Percentiles rank a stretch among this genome's conserved stretches.
These are phyloP conservation scores for Paecilomyces fulvus DNA, from an alignment of 2,329 filamentous ascomycete genomes.

Conservation along the genomic window DNA sequence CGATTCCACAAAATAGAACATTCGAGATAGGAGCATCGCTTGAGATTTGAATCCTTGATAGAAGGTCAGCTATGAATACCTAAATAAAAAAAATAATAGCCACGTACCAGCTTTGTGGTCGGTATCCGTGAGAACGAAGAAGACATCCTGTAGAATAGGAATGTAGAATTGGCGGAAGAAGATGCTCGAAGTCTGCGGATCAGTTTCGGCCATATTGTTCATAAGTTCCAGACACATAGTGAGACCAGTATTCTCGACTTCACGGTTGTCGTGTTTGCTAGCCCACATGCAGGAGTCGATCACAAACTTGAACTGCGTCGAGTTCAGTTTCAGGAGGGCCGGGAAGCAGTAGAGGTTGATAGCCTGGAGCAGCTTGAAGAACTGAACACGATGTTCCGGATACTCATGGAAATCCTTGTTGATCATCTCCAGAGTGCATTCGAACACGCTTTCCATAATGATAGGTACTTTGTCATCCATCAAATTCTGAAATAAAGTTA, in stretches of 20 bases:
- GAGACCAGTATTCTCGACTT: constrained; percentile 90
- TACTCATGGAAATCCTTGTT: constrained; percentile 99
- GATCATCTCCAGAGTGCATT: constrained; percentile 98
- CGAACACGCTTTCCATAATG: constrained; percentile 98
- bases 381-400: constrained; percentile 97
- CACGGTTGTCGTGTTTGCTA: constrained; percentile 99
- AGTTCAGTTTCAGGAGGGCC: constrained; percentile 85
- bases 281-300: constrained; percentile 99
- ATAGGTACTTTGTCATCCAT: constrained; percentile 98
- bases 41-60: constrained; percentile 80
- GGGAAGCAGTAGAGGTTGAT: constrained; percentile 98
- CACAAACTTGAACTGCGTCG: constrained; percentile 96
- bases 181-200: constrained; percentile 73
- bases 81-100: neutral
- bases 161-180: constrained; percentile 99
- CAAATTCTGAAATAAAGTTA: constrained; percentile 53
- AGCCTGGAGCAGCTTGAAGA: constrained; percentile 91
- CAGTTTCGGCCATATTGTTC: constrained; percentile 92
- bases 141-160: constrained; percentile 90
- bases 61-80: neutral
- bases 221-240: constrained; percentile 98
- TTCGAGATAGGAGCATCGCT: constrained; percentile 82
- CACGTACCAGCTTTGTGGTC: constrained; percentile 81
- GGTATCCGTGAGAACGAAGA: constrained; percentile 94
- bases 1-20: constrained; percentile 89